Conservation (phyloP, 805 yeast genomes). For the Spathaspora boniae region DNA sequence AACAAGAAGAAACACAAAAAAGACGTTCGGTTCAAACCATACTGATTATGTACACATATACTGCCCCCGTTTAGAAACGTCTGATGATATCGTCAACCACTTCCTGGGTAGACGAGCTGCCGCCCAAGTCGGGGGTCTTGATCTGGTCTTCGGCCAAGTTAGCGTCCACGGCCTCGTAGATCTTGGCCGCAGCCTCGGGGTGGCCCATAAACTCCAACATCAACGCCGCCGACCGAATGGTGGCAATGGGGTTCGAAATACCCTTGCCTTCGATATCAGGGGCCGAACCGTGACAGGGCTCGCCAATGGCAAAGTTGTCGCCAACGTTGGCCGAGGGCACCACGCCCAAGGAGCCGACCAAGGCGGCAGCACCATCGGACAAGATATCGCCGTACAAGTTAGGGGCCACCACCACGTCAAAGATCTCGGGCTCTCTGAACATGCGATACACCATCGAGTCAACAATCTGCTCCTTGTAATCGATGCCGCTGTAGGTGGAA, state of each 20-base stretch:
- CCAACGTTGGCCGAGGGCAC: conserved; percentile 99
- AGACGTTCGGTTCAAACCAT: conserved; percentile 55
- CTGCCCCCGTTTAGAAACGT: conserved; percentile 25
- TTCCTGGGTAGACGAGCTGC: conserved; percentile 78
- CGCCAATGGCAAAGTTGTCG: conserved; percentile 93
- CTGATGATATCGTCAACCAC: conserved; percentile 80
- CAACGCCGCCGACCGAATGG: conserved; percentile 95
- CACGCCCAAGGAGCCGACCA: conserved; percentile 95
- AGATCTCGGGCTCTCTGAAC: conserved; percentile 97
- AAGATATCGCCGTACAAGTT: conserved; percentile 96
- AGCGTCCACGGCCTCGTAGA: conserved; percentile 92
- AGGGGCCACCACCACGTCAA: conserved; percentile 98
- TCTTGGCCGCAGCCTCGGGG: conserved; percentile 83
- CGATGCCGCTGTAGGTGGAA: conserved; percentile 56
- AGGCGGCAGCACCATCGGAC: conserved; percentile 97
- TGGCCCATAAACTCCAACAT: conserved; percentile 95
- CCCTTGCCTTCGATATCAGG: conserved; percentile 97
- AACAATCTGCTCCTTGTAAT: conserved; percentile 91
- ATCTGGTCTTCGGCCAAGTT: conserved; percentile 74
- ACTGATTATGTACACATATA: conserved; percentile 26
- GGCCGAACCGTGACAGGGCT: conserved; percentile 99
- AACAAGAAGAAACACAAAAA: conserved; percentile 25
- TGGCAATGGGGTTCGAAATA: conserved; percentile 94
- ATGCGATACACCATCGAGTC: conserved; percentile 98
- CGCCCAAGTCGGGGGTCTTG: conserved; percentile 95